phyloP scores from a whole-genome alignment of 371 early-diverging fungal species.

The Aphelidium insulamus region DNA sequence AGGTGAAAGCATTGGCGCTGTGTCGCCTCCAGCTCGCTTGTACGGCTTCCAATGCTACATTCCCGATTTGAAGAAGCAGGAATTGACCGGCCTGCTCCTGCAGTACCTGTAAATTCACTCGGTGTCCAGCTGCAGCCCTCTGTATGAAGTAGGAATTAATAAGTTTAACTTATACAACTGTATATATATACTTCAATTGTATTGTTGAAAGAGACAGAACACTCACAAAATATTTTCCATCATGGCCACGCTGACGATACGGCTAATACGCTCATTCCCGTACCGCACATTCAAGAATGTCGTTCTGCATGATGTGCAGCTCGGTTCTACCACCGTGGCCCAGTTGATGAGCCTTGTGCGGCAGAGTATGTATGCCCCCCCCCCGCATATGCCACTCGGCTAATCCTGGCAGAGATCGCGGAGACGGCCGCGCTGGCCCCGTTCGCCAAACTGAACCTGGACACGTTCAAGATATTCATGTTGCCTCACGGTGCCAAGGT shows the following conservation, averaged over 20 bases:
- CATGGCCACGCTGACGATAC: conserved; percentile 55
- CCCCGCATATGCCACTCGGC: neutral
- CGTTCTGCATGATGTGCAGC: conserved; percentile 43
- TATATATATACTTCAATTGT: no score
- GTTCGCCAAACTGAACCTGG: conserved; percentile 8
- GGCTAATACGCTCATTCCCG: conserved; percentile 72
- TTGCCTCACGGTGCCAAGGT: conserved; percentile 65
- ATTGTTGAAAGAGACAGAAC: no score
- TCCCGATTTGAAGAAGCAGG: no score
- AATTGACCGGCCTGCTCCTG: no score
- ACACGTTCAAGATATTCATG: conserved; percentile 66
- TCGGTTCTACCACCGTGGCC: conserved; percentile 36
- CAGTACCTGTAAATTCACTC: no score
- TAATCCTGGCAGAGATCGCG: neutral
- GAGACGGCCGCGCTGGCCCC: neutral
- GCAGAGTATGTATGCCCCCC: conserved; percentile 27
- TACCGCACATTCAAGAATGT: conserved; percentile 66
- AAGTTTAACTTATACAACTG: no score
- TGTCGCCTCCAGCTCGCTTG: no score
- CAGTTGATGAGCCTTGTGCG: conserved; percentile 35
- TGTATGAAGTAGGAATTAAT: no score
- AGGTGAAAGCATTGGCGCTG: no score
- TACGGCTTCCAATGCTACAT: no score
- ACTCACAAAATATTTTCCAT: no score
- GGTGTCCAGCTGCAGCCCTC: no score